Conservation (phyloP, 2,329 filamentous ascomycete genomes). For the Corynespora cassiicola region DNA sequence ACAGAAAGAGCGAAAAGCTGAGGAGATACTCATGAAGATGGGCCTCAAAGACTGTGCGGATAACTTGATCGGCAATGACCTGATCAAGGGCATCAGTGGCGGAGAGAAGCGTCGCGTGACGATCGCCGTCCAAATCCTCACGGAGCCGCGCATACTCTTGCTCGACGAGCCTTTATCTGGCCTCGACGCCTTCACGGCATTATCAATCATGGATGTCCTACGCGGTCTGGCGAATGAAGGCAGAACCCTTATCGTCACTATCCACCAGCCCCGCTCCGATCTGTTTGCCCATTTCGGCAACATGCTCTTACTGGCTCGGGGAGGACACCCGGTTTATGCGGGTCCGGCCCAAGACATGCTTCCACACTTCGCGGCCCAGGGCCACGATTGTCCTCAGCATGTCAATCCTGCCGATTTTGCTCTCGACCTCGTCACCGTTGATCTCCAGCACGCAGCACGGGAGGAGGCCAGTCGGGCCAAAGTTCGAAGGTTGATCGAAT, state of each 20-base stretch:
- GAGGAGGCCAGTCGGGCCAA: conserved; percentile 69
- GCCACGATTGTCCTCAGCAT: conserved; percentile 70
- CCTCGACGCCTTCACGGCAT: conserved; percentile 78
- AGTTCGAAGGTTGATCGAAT: conserved; percentile 66
- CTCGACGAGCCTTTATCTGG: conserved; percentile 81
- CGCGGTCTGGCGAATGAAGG: conserved; percentile 74
- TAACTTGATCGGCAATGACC: conserved; percentile 73
- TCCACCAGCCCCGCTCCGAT: conserved; percentile 78
- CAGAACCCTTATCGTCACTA: conserved; percentile 76
- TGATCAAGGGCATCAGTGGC: conserved; percentile 79
- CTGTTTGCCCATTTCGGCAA: conserved; percentile 75
- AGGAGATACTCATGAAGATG: conserved; percentile 76
- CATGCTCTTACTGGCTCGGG: conserved; percentile 72
- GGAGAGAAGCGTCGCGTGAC: conserved; percentile 80
- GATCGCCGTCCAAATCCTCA: conserved; percentile 79
- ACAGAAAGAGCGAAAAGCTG: conserved; percentile 72
- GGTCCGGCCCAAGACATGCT: conserved; percentile 71
- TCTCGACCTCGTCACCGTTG: conserved; percentile 77
- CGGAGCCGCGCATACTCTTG: conserved; percentile 74
- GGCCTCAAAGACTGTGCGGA: conserved; percentile 80
- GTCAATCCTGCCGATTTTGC: conserved; percentile 82
- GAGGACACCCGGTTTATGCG: conserved; percentile 72
- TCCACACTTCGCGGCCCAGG: conserved; percentile 65
- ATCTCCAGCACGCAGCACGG: conserved; percentile 69
- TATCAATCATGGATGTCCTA: conserved; percentile 77